Evolutionary conservation across 78 protist genomes (phyloP).

Genomic region (Dictyostelium intermedium): DNA sequence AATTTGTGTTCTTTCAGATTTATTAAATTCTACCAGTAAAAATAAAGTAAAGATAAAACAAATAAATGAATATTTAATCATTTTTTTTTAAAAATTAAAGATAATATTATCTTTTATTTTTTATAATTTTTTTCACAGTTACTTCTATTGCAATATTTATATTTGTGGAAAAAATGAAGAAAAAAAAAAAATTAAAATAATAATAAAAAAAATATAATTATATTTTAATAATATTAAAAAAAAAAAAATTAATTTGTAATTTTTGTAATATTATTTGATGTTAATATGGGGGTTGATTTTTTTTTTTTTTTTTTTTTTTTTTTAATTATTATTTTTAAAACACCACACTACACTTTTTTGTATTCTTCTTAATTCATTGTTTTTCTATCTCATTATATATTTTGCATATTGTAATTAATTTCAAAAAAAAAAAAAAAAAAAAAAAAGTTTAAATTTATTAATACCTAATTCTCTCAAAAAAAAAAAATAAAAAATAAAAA

Average conservation of each 20-base stretch:
- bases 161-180: not conserved
- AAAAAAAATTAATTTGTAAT: not conserved
- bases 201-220: not conserved
- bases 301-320: too few species aligned
- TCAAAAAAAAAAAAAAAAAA: not conserved
- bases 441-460: too few species aligned
- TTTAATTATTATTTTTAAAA: not conserved
- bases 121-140: too few species aligned
- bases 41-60: not conserved
- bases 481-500: too few species aligned
- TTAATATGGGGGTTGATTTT: not conserved
- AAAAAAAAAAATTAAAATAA: not conserved
- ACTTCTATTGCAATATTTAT: not conserved
- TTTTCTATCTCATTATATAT: not conserved
- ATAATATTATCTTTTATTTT: not conserved
- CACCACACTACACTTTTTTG: not conserved
- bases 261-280: not conserved
- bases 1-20: not conserved
- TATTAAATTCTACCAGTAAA: not conserved
- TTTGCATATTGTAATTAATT: not conserved
- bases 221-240: not conserved
- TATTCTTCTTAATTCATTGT: not conserved
- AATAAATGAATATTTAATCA: not conserved
- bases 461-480: too few species aligned
- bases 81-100: not conserved